A percentile compares a stretch with the other conserved stretches of the same genome.
These are phyloP conservation scores for Scenedesmus sp. DNA, from an alignment of 163 green algal species.

Conservation along the genomic window DNA sequence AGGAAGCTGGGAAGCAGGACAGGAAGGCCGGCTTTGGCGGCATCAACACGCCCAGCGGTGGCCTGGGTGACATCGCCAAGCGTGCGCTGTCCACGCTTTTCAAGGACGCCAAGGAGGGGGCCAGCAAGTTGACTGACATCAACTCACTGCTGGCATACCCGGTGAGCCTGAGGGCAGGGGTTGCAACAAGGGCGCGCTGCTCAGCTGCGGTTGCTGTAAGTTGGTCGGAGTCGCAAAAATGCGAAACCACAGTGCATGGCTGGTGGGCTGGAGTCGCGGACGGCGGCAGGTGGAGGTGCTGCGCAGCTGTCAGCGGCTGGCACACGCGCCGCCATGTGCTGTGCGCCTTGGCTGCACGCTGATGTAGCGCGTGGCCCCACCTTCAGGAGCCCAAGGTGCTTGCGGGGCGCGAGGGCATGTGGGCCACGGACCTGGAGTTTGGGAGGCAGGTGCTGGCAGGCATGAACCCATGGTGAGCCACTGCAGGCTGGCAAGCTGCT, in stretches of 20 bases:
- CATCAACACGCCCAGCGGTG: neutral
- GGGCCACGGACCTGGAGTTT: constrained; percentile 63
- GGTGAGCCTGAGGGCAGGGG: neutral
- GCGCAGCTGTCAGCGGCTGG: no score
- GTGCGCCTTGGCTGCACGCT: neutral
- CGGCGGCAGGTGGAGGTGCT: no score
- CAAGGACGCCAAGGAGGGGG: neutral
- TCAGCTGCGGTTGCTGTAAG: no score
- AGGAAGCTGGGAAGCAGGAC: neutral
- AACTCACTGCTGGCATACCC: constrained; percentile 41
- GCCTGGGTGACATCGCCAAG: neutral
- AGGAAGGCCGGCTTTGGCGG: no score
- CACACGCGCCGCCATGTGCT: no score
- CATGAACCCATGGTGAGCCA: constrained; percentile 58
- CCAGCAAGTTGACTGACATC: constrained; percentile 7
- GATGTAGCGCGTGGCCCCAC: neutral
- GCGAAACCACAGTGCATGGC: no score
- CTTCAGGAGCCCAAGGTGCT: constrained; percentile 47
- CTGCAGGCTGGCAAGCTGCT: no score
- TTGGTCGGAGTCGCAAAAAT: no score
- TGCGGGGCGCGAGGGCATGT: constrained; percentile 29
- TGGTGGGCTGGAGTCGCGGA: no score
- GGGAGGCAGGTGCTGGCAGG: constrained; percentile 64
- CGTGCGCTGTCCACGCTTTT: neutral
- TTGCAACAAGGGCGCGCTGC: no score